A percentile compares a stretch with the other conserved stretches of the same genome.
phyloP scores from a whole-genome alignment of 768 basidiomycete genomes.

The Amanita fuliginea region DNA sequence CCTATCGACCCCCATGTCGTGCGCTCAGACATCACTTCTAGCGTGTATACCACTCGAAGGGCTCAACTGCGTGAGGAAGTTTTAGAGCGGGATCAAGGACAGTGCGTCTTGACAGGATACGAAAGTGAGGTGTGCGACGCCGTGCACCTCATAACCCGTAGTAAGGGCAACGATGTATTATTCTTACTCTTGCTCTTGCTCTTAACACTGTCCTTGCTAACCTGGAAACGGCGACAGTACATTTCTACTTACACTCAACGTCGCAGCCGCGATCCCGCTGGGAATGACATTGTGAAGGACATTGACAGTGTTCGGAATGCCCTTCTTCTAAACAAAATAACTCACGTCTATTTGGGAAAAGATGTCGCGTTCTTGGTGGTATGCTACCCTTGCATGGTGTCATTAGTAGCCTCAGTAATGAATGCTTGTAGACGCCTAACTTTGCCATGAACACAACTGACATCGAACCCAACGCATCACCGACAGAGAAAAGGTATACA shows the following conservation, averaged over 20 bases:
- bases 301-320: not conserved
- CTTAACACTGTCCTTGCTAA: no score
- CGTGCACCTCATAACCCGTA: not conserved
- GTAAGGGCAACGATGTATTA: not conserved
- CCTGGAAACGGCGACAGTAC: no score
- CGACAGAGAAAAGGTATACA: not conserved
- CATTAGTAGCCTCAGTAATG: no score
- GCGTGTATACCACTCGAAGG: no score
- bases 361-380: not conserved
- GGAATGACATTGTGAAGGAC: not conserved
- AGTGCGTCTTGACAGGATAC: no score
- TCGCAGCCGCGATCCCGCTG: not conserved
- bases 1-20: not conserved
- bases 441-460: not conserved
- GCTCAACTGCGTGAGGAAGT: no score
- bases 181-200: no score
- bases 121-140: not conserved
- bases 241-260: not conserved
- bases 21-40: not conserved
- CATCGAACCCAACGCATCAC: not conserved
- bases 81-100: no score
- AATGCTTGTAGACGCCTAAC: not conserved
- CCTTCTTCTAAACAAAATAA: not conserved
- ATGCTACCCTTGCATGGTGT: not conserved
- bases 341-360: not conserved